A percentile compares a stretch with the other conserved stretches of the same genome.
Conservation (phyloP, 805 yeast genomes). For the Candida nanaspora region DNA sequence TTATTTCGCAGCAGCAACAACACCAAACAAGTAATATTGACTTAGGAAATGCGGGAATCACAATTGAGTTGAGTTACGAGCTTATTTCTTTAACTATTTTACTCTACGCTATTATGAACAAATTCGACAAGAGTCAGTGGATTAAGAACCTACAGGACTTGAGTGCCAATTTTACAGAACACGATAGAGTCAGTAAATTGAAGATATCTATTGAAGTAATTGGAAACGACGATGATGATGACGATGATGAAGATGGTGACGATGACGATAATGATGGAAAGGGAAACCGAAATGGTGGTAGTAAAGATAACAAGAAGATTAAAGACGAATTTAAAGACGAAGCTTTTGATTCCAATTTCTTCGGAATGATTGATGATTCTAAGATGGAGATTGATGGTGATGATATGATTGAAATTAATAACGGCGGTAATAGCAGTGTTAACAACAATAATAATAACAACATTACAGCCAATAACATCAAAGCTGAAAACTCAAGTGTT, state of each 20-base stretch:
- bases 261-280: background rate
- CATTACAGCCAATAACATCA: background rate
- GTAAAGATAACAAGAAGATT: too few species aligned
- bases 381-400: background rate
- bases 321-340: slow-evolving; percentile 6
- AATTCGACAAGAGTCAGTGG: background rate
- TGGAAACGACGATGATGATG: slow-evolving; percentile 2
- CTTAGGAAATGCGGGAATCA: too few species aligned
- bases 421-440: background rate
- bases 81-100: background rate
- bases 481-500: too few species aligned
- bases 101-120: background rate
- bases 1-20: background rate
- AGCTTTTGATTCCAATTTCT: slow-evolving; percentile 3
- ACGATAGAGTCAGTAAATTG: background rate
- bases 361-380: background rate
- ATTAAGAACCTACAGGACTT: slow-evolving; percentile 1
- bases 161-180: too few species aligned
- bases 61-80: background rate
- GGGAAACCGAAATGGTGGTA: too few species aligned
- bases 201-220: background rate
- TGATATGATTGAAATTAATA: background rate
- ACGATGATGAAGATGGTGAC: slow-evolving; percentile 7
- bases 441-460: background rate
- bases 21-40: background rate